Evolutionary conservation across 1,139 yeast genomes (phyloP).

Genomic region (Blastobotrys ciferrii): DNA sequence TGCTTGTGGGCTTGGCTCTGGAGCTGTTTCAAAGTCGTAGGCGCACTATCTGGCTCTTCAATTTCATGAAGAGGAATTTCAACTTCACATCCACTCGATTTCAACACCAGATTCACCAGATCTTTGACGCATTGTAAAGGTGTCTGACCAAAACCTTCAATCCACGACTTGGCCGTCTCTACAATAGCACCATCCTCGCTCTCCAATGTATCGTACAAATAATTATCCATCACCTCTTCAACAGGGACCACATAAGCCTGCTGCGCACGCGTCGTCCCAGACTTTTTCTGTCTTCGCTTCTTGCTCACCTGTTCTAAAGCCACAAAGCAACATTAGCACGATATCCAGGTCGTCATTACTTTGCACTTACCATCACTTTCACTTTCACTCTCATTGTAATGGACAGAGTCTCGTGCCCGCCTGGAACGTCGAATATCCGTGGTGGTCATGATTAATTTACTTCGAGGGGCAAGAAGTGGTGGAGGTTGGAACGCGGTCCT

Average conservation of each 20-base stretch:
- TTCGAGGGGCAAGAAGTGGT: not conserved
- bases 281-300: not conserved
- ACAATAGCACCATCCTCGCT: conserved; percentile 5
- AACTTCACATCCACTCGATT: conserved; percentile 50
- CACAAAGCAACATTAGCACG: not conserved
- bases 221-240: conserved; percentile 16
- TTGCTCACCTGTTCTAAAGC: not conserved
- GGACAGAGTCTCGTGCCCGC: conserved; percentile 5
- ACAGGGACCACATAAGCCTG: conserved; percentile 11
- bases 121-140: conserved; percentile 43
- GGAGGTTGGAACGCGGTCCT: no score
- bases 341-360: not conserved
- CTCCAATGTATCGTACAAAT: conserved; percentile 13
- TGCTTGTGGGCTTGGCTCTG: conserved; percentile 65
- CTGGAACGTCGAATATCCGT: conserved; percentile 9
- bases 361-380: not conserved
- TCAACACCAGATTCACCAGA: conserved; percentile 64
- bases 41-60: conserved; percentile 67
- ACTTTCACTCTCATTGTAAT: conserved; percentile 2
- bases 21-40: conserved; percentile 45
- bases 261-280: not conserved
- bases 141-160: conserved; percentile 6
- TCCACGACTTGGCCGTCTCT: conserved; percentile 1
- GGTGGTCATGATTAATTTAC: conserved; percentile 2
- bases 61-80: conserved; percentile 76